Percentiles rank a stretch among this genome's conserved stretches.
phyloP scores from a whole-genome alignment of 108 stramenopile genomes.

The Bacterosira constricta region DNA sequence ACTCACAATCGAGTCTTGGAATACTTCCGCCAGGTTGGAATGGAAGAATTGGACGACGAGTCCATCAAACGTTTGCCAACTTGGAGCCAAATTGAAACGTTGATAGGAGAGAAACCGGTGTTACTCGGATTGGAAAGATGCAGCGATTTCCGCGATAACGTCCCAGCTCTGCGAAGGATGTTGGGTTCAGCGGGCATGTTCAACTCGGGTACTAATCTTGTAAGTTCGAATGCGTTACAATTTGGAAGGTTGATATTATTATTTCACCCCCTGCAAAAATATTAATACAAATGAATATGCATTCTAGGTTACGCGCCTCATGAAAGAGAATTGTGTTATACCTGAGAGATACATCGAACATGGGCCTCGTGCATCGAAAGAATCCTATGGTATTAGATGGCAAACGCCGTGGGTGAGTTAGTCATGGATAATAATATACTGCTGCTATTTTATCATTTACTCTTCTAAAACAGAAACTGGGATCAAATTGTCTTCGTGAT shows the following conservation, averaged over 20 bases:
- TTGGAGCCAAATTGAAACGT: constrained; percentile 60
- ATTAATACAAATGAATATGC: neutral
- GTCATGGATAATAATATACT: neutral
- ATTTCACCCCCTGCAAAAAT: neutral
- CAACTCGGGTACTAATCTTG: constrained; percentile 82
- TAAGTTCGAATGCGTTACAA: constrained; percentile 51
- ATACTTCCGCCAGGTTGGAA: constrained; percentile 30
- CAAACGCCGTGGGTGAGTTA: constrained; percentile 61
- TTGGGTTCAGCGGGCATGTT: constrained; percentile 79
- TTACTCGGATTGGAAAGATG: constrained; percentile 60
- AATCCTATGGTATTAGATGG: constrained; percentile 74
- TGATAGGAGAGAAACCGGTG: constrained; percentile 55
- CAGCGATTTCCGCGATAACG: constrained; percentile 41
- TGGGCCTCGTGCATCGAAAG: constrained; percentile 58
- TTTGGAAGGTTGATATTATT: neutral
- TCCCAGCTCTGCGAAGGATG: constrained; percentile 62
- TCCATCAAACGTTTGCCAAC: constrained; percentile 52
- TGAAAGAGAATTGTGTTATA: constrained; percentile 80
- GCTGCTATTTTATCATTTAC: neutral
- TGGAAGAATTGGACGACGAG: constrained; percentile 30
- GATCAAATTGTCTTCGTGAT: too few relatives aligned
- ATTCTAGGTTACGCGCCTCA: constrained; percentile 19
- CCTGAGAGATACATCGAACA: constrained; percentile 61
- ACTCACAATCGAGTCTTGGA: constrained; percentile 12
- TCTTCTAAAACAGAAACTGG: too few relatives aligned